A percentile compares a stretch with the other conserved stretches of the same genome.
Conservation (phyloP, 1,284 basidiomycete genomes). For the Cryptococcus sp. region DNA sequence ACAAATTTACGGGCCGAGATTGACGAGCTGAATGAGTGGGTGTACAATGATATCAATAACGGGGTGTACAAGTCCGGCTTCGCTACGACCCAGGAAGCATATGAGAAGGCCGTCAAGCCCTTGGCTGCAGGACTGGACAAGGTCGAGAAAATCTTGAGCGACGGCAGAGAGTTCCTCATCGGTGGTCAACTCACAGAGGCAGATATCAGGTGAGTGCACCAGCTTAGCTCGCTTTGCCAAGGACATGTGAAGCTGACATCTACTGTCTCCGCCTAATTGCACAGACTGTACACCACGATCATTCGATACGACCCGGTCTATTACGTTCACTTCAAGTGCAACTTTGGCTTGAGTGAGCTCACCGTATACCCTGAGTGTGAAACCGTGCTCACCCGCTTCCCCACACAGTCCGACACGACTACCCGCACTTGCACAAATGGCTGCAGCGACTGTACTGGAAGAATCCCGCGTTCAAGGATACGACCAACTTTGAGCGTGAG, state of each 20-base stretch:
- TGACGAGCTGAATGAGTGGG: constrained; percentile 83
- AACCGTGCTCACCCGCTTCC: not conserved
- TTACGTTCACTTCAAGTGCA: constrained; percentile 91
- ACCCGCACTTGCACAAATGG: constrained; percentile 80
- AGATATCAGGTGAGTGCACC: constrained; percentile 61
- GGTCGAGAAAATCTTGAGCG: constrained; percentile 70
- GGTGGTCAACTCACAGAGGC: constrained; percentile 85
- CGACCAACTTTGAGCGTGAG: constrained; percentile 72
- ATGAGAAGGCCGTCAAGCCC: constrained; percentile 70
- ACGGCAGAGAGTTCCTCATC: constrained; percentile 78
- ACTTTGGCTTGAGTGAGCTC: constrained; percentile 63
- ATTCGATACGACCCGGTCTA: constrained; percentile 85
- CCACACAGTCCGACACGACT: constrained; percentile 61
- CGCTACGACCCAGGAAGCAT: constrained; percentile 77
- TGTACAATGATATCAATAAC: constrained; percentile 69
- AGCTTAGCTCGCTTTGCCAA: constrained; percentile 1
- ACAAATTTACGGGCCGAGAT: constrained; percentile 71
- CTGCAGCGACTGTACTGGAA: constrained; percentile 90
- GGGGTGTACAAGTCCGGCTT: constrained; percentile 82
- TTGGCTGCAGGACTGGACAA: constrained; percentile 78
- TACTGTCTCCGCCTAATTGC: not conserved
- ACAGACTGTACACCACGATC: constrained; percentile 83
- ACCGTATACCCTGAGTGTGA: not conserved
- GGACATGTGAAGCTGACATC: constrained; percentile 4
- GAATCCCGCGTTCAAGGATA: constrained; percentile 79